Percentiles rank a stretch among this genome's conserved stretches.
phyloP scores from a whole-genome alignment of 805 yeast genomes.

The Maudiozyma barnettii region DNA sequence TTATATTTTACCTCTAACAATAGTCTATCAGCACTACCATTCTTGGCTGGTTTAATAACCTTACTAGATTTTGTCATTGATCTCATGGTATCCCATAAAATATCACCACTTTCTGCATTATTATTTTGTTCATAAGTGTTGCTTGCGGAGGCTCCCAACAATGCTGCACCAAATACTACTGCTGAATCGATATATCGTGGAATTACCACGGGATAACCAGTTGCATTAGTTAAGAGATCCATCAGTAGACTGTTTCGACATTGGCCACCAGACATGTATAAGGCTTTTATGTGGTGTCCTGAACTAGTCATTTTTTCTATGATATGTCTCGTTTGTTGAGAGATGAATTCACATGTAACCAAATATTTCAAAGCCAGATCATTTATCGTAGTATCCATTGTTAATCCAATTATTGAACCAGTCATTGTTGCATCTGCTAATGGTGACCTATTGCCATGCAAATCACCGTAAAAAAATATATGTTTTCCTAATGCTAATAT shows the following conservation, averaged over 20 bases:
- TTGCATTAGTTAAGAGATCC: slow-evolving; percentile 85
- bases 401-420: slow-evolving; percentile 84
- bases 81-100: slow-evolving; percentile 81
- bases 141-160: slow-evolving; percentile 91
- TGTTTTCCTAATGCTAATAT: slow-evolving; percentile 76
- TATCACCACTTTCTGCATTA: slow-evolving; percentile 30
- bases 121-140: slow-evolving; percentile 39
- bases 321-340: slow-evolving; percentile 94
- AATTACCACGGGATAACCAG: slow-evolving; percentile 82
- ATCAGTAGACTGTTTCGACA: slow-evolving; percentile 85
- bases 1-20: slow-evolving; percentile 72
- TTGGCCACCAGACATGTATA: slow-evolving; percentile 94
- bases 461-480: slow-evolving; percentile 89
- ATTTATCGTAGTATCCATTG: slow-evolving; percentile 81
- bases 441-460: slow-evolving; percentile 96
- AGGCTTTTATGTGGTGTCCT: slow-evolving; percentile 68
- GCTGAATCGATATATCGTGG: slow-evolving; percentile 96
- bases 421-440: slow-evolving; percentile 91
- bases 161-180: slow-evolving; percentile 91
- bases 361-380: slow-evolving; percentile 78
- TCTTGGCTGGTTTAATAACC: slow-evolving; percentile 58
- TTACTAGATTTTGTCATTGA: slow-evolving; percentile 75
- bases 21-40: slow-evolving; percentile 52
- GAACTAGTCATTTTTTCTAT: slow-evolving; percentile 71
- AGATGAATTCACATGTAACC: slow-evolving; percentile 94